Evolutionary conservation across 495 filamentous ascomycete species (phyloP), one percentile per base, ranked within the genome.

Genomic region (Annulohypoxylon nitens): DNA sequence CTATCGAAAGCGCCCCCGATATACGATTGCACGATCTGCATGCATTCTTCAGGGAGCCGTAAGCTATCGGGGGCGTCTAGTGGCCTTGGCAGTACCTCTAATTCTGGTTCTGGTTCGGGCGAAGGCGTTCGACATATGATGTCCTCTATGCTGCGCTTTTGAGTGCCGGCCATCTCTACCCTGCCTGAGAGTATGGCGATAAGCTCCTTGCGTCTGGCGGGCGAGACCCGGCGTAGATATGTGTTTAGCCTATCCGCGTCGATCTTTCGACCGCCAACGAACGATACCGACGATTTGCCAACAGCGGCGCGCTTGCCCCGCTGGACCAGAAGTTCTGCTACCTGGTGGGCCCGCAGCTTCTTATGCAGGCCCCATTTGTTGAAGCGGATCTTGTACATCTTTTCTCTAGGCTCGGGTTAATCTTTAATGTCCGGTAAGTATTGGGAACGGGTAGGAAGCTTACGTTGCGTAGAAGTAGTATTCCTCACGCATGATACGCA

Each of bases 261-360:
- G 61, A 80, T 80, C 68, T 81, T 83, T 70, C 82, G 81, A 67
- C 83, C 83, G 66, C 82, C 80, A 25, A 85, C 81, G 69, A 83
- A 85, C 30, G 78, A 80, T 75, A 84, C 83, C 47, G 83, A 80
- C 67, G 82, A 78, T 23, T 75, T 75, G 20, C 73, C 73, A 8
- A 57, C 68, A 12, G 73, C 73, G 43, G 73, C 73, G n/a, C 73
- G 63, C 1, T 45, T 51, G 14, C 59, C 51, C 34, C 64, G 68
- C 53, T 75, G 71, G 45, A 63, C 62, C n/a, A 74, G 63, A 25
- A 74, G 66, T 58, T 74, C 71, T 9, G 67, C 73, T 25, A 69
- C 73, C 50, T 75, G 68, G 59, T 69, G 68, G 39, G 67, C 67
- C 12, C 64, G 45, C 16, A 75, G 63, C 57, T 75, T 75, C 53